Conservation (phyloP, 2,329 filamentous ascomycete genomes). For the Alternaria sp. region DNA sequence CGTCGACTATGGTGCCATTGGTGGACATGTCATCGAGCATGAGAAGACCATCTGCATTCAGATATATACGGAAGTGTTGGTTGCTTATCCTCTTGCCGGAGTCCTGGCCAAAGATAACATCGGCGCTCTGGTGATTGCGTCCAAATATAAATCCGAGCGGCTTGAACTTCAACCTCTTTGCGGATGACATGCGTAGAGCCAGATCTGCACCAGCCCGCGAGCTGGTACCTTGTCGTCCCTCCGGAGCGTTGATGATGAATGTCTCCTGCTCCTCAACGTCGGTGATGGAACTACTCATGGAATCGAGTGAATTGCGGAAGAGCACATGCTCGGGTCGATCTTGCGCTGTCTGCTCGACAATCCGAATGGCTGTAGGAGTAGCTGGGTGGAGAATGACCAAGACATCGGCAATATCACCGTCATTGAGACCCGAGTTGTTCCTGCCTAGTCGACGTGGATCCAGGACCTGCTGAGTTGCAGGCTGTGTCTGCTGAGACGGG, state of each 20-base stretch:
- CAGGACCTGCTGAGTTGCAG: conserved; percentile 77
- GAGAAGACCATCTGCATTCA: conserved; percentile 83
- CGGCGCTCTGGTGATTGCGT: conserved; percentile 73
- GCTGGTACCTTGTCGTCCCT: conserved; percentile 23
- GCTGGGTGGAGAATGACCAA: conserved; percentile 86
- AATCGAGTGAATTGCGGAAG: conserved; percentile 50
- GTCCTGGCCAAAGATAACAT: conserved; percentile 71
- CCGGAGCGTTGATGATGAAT: conserved; percentile 55
- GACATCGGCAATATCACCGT: conserved; percentile 85
- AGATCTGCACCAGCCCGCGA: conserved; percentile 62
- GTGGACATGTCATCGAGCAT: conserved; percentile 95
- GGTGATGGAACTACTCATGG: conserved; percentile 46
- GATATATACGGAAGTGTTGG: conserved; percentile 91
- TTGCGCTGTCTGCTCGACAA: conserved; percentile 66
- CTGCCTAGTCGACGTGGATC: conserved; percentile 81
- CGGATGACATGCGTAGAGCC: conserved; percentile 78
- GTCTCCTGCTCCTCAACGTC: conserved; percentile 53
- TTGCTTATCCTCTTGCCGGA: conserved; percentile 82
- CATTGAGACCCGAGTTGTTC: conserved; percentile 81
- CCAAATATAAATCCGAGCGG: conserved; percentile 84
- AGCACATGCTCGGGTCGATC: conserved; percentile 67
- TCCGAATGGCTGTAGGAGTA: conserved; percentile 73
- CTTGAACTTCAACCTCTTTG: conserved; percentile 65
- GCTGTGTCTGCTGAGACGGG: conserved; percentile 57
- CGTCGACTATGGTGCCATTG: conserved; percentile 92